Conservation (phyloP, 208 protist genomes). For the Herpetomonas tarakana region DNA sequence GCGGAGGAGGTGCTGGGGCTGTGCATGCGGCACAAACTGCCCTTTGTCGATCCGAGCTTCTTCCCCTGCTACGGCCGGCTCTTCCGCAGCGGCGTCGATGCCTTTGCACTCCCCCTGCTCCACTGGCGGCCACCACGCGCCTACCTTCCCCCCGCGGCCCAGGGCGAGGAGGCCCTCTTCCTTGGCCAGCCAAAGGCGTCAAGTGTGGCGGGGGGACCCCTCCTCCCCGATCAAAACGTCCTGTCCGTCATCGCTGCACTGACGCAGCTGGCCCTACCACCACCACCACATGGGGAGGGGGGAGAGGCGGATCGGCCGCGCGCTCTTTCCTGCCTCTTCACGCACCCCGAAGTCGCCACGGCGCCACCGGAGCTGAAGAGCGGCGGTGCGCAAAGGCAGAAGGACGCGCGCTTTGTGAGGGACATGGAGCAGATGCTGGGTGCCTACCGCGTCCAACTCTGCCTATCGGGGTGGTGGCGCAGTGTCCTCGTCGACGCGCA, state of each 20-base stretch:
- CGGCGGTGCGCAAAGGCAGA: too few species aligned
- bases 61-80: conserved; percentile 33
- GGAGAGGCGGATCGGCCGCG: conserved; percentile 22
- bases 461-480: conserved; percentile 44
- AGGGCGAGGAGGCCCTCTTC: conserved; percentile 32
- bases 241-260: conserved; percentile 44
- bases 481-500: conserved; percentile 43
- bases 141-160: conserved; percentile 44
- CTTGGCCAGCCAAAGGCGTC: conserved; percentile 16
- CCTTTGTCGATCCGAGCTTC: conserved; percentile 59
- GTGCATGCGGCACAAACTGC: conserved; percentile 30
- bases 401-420: too few species aligned
- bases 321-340: conserved; percentile 33
- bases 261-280: too few species aligned
- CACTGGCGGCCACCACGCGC: conserved; percentile 45
- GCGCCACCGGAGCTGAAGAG: too few species aligned
- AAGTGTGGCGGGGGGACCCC: conserved; percentile 31
- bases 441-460: conserved; percentile 53
- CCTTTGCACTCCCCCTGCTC: conserved; percentile 23
- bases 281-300: too few species aligned
- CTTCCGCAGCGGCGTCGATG: conserved; percentile 14
- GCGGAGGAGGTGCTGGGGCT: conserved; percentile 13
- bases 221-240: conserved; percentile 36
- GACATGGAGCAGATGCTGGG: conserved; percentile 33
- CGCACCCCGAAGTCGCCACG: conserved; percentile 29